Evolutionary conservation across 179 eudicot species (phyloP).

Genomic region (Beta lomatogona): DNA sequence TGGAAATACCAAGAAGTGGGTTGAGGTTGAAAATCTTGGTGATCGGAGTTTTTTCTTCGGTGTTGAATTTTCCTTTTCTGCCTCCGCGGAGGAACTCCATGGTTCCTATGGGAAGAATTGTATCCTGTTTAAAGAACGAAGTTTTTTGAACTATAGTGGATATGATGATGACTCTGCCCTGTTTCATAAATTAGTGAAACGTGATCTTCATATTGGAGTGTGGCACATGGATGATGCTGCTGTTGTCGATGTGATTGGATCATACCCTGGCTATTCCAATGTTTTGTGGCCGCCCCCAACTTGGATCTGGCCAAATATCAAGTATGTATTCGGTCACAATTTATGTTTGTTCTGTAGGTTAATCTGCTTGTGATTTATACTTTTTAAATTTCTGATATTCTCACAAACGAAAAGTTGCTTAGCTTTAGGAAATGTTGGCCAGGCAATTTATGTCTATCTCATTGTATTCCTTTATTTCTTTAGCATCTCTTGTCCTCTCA

Average conservation of each 20-base stretch:
- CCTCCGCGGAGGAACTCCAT: background rate
- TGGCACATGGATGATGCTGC: slow-evolving; percentile 19
- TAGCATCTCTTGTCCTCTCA: no score
- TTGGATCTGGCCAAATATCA: slow-evolving; percentile 26
- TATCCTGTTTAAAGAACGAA: background rate
- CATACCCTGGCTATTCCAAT: slow-evolving; percentile 2
- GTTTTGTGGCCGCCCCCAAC: slow-evolving; percentile 33
- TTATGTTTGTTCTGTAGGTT: background rate
- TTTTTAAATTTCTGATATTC: background rate
- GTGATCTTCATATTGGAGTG: slow-evolving; percentile 15
- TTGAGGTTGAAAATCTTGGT: slow-evolving; percentile 11
- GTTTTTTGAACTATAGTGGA: slow-evolving; percentile 24
- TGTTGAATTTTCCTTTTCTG: slow-evolving; percentile 19
- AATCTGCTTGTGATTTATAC: background rate
- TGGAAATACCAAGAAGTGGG: slow-evolving; percentile 18
- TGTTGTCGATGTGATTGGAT: slow-evolving; percentile 2
- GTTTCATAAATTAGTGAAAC: background rate
- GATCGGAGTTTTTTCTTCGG: slow-evolving; percentile 21
- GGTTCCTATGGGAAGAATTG: slow-evolving; percentile 11
- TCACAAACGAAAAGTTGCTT: background rate
- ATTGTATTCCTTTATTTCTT: no score
- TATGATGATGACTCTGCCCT: background rate
- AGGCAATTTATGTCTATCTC: background rate
- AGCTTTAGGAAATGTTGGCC: background rate
- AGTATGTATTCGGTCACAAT: slow-evolving; percentile 1